Evolutionary conservation across 495 filamentous ascomycete species (phyloP), one percentile per base, ranked within the genome.

Genomic region (Glonium stellatum): DNA sequence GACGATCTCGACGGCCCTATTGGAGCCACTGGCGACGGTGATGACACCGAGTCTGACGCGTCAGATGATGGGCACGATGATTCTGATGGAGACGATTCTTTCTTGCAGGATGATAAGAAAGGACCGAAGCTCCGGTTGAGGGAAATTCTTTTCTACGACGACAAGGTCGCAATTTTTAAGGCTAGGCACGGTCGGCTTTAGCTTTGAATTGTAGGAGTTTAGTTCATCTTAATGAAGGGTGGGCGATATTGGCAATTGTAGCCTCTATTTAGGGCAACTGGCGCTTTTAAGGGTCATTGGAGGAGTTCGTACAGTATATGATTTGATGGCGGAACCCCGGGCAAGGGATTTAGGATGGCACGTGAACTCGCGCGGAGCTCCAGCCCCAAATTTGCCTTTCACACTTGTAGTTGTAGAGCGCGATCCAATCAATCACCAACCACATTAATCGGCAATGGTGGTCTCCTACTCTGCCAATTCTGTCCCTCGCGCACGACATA

Each of bases 121-220:
- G 76, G 75, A 22, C 74, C 81, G 46, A 79, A 78, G 48, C 80
- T 96, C 21, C 76, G 84, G 56, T 70, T 96, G 62, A 80, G 89
- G 62, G 88, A 95, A 78, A 95, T 95, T 65, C 73, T 91, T 62
- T 95, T 91, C 72, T 92, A 90, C 65, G 90, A 95, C 62, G 89
- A 95, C 68, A 90, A 90, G 71, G 85, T 93, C 36, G 84, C 85
- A 5, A 85, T 95, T 61, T 92, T 93, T 74, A 87, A 83, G 73
- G 87, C 86, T 11, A 82, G 89, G 53, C 85, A 90, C 73, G 87
- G 84, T 58, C 78, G 79, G 70, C 73, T 92, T 59, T 92, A 77
- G 61, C 46, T 21, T 49, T 36, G 19, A 6, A 35, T n/a, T 22
- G 13, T 46, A 49, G 37, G 37, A 58, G 39, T 44, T 44, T 18